phyloP scores from a whole-genome alignment of 2,329 filamentous ascomycete genomes.

The Metarhizium guizhouense region DNA sequence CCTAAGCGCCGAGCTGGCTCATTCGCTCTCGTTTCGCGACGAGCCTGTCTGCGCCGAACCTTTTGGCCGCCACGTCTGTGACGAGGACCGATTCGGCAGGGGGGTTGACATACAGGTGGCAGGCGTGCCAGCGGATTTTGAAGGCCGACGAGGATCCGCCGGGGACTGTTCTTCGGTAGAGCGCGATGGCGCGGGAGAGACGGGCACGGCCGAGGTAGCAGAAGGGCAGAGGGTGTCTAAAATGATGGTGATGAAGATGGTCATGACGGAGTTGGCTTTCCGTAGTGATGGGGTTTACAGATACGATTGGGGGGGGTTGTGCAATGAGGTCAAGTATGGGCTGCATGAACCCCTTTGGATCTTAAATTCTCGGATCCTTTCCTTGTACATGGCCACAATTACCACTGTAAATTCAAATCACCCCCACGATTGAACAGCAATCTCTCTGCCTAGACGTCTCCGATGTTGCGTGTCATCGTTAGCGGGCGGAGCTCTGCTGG shows the following conservation, averaged over 20 bases:
- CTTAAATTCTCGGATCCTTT: not conserved
- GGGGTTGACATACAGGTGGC: slow-evolving; percentile 59
- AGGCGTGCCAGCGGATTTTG: slow-evolving; percentile 65
- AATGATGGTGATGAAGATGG: slow-evolving; percentile 67
- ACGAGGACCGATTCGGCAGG: slow-evolving; percentile 35
- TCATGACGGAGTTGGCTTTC: slow-evolving; percentile 40
- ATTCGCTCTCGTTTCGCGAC: slow-evolving; percentile 50
- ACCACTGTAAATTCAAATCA: not conserved
- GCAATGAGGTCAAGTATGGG: not conserved
- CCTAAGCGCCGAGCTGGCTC: slow-evolving; percentile 36
- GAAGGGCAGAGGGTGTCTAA: slow-evolving; percentile 76
- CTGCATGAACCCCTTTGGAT: not conserved
- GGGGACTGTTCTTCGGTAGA: slow-evolving; percentile 55
- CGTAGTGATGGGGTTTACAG: not conserved
- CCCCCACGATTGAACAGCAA: not conserved
- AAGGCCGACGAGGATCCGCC: slow-evolving; percentile 56
- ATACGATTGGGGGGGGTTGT: not conserved
- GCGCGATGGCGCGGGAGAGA: slow-evolving; percentile 60
- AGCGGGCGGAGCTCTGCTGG: slow-evolving; percentile 8
- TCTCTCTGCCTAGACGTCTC: not conserved
- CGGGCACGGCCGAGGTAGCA: slow-evolving; percentile 76
- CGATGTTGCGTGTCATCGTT: not conserved
- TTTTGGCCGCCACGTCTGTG: slow-evolving; percentile 43
- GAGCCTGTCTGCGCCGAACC: slow-evolving; percentile 58
- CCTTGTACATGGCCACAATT: not conserved